Conservation (phyloP, 2,329 filamentous ascomycete species). For the Plectosphaerella cucumerina region DNA sequence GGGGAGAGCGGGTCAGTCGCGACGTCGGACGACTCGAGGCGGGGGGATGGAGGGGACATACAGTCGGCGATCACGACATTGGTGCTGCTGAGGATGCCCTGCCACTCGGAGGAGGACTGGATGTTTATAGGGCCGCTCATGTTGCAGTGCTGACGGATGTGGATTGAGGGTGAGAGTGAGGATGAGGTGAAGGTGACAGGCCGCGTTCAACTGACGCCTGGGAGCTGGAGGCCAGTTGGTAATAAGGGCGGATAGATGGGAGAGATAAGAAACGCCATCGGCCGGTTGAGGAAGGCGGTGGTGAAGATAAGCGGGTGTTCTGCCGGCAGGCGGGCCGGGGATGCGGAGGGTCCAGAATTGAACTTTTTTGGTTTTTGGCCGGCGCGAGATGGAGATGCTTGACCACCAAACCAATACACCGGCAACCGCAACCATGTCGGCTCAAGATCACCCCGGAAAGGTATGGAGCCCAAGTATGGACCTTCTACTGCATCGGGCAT, state of each 20-base stretch:
- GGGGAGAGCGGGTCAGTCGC: constrained; percentile 19
- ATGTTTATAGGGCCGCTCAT: constrained; percentile 53
- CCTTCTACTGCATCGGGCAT: too few relatives aligned
- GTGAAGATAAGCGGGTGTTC: background rate
- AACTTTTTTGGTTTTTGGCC: background rate
- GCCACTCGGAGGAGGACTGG: constrained; percentile 66
- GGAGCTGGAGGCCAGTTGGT: background rate
- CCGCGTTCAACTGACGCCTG: background rate
- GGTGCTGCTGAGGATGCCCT: constrained; percentile 65
- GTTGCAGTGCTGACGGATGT: constrained; percentile 14
- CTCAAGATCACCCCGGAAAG: constrained; percentile 12
- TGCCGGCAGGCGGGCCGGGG: background rate
- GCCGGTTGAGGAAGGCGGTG: background rate
- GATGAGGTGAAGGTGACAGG: background rate
- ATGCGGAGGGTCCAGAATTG: background rate
- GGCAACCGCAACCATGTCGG: background rate
- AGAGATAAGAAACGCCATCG: background rate
- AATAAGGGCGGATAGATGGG: background rate
- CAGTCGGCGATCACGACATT: constrained; percentile 87
- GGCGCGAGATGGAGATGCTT: background rate
- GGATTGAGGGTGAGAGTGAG: constrained; percentile 1
- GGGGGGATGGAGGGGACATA: constrained; percentile 39
- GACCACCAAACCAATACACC: background rate
- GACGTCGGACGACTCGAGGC: background rate
- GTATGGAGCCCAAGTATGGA: constrained; percentile 7